Conservation (phyloP, 1,284 basidiomycete species). For the Austroboletus niveus region DNA sequence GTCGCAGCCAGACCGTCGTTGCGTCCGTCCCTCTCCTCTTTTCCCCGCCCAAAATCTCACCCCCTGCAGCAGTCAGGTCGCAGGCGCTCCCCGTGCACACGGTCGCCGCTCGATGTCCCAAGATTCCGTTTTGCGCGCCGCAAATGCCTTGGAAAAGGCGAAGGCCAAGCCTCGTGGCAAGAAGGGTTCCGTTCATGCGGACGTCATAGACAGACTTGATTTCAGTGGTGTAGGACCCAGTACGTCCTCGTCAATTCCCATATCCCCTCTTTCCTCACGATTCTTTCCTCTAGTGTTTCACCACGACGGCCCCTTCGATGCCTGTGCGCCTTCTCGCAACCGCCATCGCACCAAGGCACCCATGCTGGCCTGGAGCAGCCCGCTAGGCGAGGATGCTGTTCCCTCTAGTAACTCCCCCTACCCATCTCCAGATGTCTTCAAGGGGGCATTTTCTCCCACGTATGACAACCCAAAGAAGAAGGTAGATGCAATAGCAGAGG, state of each 20-base stretch:
- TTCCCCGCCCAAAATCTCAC: conserved; percentile 11
- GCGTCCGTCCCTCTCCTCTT: conserved; percentile 31
- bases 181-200: conserved; percentile 70
- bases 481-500: conserved; percentile 78
- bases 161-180: conserved; percentile 53
- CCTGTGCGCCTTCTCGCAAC: conserved; percentile 84
- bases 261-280: conserved; percentile 6
- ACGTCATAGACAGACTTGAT: conserved; percentile 65
- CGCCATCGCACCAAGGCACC: conserved; percentile 74
- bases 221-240: conserved; percentile 72
- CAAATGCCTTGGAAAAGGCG: conserved; percentile 49
- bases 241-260: conserved; percentile 37
- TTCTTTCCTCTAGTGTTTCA: conserved; percentile 64
- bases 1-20: conserved; percentile 45
- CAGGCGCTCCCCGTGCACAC: conserved; percentile 35
- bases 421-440: conserved; percentile 49
- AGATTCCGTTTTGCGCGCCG: conserved; percentile 49
- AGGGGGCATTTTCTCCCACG: conserved; percentile 43
- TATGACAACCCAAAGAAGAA: conserved; percentile 66
- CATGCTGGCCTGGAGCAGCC: conserved; percentile 71
- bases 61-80: conserved; percentile 17
- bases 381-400: conserved; percentile 41
- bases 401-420: conserved; percentile 47
- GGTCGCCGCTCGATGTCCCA: conserved; percentile 68
- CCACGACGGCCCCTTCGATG: conserved; percentile 86